phyloP scores from a whole-genome alignment of 176 grass and related monocot genomes.

The Eleusine coracana region DNA sequence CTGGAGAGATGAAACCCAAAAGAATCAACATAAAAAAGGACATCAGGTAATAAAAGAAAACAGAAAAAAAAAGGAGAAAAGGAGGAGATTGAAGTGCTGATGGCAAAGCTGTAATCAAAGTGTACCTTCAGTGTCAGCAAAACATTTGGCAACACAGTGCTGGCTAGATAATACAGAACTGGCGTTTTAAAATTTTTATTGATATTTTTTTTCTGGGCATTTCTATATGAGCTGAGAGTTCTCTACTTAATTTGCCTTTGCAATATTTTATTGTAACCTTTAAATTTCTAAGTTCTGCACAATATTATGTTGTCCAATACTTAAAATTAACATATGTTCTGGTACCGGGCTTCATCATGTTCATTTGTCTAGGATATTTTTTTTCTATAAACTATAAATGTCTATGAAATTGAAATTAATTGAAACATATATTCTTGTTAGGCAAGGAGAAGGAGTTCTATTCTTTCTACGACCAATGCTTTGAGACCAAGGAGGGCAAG shows the following conservation, averaged over 20 bases:
- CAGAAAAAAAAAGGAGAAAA: too few species aligned
- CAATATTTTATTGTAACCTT: neutral
- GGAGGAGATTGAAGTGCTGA: neutral
- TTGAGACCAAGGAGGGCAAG: slow-evolving; percentile 92
- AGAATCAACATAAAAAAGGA: too few species aligned
- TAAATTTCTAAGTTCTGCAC: slow-evolving; percentile 23
- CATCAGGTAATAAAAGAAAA: too few species aligned
- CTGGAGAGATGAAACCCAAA: too few species aligned
- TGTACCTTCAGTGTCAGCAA: neutral
- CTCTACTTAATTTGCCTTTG: slow-evolving; percentile 14
- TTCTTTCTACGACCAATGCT: slow-evolving; percentile 91
- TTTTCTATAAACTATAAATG: neutral
- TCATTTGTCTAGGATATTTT: slow-evolving; percentile 2
- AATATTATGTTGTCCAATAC: slow-evolving; percentile 1
- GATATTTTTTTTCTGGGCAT: slow-evolving; percentile 2
- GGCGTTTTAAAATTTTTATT: slow-evolving; percentile 13
- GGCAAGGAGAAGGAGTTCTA: slow-evolving; percentile 96
- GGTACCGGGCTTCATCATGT: neutral
- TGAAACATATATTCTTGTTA: slow-evolving; percentile 50
- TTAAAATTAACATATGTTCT: slow-evolving; percentile 23
- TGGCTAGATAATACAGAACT: slow-evolving; percentile 1
- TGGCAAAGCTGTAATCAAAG: neutral
- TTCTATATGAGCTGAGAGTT: neutral
- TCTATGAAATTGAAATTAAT: slow-evolving; percentile 25
- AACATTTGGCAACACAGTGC: neutral